Evolutionary conservation across 2,329 filamentous ascomycete genomes (phyloP).

Genomic region (Penicillium concentricum): DNA sequence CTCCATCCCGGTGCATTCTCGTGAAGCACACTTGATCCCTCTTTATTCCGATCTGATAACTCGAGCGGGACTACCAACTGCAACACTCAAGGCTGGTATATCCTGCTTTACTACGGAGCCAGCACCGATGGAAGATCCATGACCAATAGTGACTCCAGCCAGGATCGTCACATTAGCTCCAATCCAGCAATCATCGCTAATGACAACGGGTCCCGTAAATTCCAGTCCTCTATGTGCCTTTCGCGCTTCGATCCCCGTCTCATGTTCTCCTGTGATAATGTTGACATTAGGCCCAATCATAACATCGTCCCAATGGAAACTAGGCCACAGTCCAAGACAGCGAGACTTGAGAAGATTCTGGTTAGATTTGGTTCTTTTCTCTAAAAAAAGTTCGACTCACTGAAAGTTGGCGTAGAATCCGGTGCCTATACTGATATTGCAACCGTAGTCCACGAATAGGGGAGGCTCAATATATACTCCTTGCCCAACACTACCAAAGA

Average conservation of each 20-base stretch:
- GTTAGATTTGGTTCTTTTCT: neutral
- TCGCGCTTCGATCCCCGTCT: conserved; percentile 46
- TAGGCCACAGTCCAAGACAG: conserved; percentile 51
- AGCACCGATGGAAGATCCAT: conserved; percentile 37
- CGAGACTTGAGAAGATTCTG: conserved; percentile 52
- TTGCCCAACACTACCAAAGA: conserved; percentile 13
- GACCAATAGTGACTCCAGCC: conserved; percentile 39
- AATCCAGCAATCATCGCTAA: conserved; percentile 49
- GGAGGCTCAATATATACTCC: conserved; percentile 20
- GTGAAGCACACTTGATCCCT: neutral
- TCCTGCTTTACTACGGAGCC: conserved; percentile 35
- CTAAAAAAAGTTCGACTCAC: neutral
- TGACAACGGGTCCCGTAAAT: conserved; percentile 45
- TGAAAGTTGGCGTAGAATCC: conserved; percentile 22
- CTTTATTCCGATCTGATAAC: conserved; percentile 1
- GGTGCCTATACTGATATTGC: conserved; percentile 20
- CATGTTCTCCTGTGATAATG: conserved; percentile 53
- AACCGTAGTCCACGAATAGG: conserved; percentile 23
- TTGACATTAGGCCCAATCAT: conserved; percentile 53
- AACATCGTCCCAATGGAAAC: conserved; percentile 52
- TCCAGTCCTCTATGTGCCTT: conserved; percentile 43
- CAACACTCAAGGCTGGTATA: conserved; percentile 9
- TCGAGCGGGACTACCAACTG: conserved; percentile 5
- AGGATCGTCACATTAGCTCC: conserved; percentile 45
- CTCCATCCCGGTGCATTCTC: no score